Evolutionary conservation across 2,329 filamentous ascomycete species (phyloP).

Genomic region (Tolypocladium ovalisporum): DNA sequence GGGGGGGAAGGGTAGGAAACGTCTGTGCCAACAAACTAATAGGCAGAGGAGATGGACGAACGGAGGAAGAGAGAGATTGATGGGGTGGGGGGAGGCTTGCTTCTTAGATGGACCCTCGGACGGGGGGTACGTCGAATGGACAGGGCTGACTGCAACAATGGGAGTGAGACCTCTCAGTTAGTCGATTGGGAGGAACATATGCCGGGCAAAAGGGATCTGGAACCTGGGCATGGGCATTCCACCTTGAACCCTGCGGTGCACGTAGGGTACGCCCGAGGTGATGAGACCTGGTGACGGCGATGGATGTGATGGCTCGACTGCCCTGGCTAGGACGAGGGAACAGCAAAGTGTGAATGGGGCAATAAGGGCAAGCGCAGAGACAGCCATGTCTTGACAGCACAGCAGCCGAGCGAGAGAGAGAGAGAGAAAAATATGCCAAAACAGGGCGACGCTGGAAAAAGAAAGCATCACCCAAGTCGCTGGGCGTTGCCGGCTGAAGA

Average conservation of each 20-base stretch:
- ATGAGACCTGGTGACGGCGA: not conserved
- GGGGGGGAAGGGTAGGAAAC: not conserved
- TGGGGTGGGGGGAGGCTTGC: not conserved
- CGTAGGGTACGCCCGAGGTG: not conserved
- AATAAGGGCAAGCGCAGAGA: not conserved
- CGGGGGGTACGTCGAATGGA: not conserved
- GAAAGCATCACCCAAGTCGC: not conserved
- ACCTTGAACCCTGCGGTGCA: not conserved
- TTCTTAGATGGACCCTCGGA: not conserved
- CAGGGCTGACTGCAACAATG: not conserved
- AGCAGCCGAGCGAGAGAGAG: not conserved
- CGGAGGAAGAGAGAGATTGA: not conserved
- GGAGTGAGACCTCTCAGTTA: not conserved
- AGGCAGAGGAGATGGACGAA: not conserved
- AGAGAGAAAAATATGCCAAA: not conserved
- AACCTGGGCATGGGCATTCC: not conserved
- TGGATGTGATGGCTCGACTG: not conserved
- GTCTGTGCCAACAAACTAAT: not conserved
- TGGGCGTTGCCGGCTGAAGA: not conserved
- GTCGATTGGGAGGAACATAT: not conserved
- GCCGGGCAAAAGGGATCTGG: not conserved
- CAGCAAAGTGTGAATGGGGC: not conserved
- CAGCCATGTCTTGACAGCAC: not conserved
- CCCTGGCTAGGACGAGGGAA: not conserved
- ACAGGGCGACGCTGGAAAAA: not conserved